Conservation (phyloP, 2,329 filamentous ascomycete species). For the Sclerotinia sclerotiorum region DNA sequence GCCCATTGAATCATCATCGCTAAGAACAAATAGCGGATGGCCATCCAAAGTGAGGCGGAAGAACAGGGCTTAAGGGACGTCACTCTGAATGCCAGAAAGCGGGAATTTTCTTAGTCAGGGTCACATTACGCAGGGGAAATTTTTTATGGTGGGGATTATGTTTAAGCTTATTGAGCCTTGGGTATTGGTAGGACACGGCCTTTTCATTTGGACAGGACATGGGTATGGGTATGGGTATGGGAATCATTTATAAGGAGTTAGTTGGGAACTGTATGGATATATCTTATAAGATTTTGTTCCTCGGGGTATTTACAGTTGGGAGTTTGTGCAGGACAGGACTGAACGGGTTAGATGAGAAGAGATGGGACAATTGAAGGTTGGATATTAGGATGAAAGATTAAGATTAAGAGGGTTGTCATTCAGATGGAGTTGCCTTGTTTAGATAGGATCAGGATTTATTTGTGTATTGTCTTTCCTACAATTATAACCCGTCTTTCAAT, state of each 20-base stretch:
- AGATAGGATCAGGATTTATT: too few relatives aligned
- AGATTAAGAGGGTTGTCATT: too few relatives aligned
- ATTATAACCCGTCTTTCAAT: too few relatives aligned
- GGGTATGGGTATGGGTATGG: background rate
- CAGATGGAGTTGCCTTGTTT: too few relatives aligned
- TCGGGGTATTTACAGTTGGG: background rate
- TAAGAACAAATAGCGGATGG: background rate
- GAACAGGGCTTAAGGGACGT: background rate
- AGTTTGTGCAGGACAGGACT: background rate
- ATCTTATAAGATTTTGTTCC: background rate
- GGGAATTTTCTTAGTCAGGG: background rate
- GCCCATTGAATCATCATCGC: background rate
- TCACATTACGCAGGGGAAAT: background rate
- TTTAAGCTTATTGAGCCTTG: background rate
- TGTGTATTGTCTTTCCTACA: too few relatives aligned
- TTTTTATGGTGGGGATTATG: background rate
- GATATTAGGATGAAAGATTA: background rate
- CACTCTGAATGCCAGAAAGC: constrained; percentile 1
- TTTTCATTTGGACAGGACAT: background rate
- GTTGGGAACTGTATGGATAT: background rate
- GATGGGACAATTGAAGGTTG: background rate
- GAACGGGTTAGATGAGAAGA: background rate
- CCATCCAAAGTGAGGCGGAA: background rate
- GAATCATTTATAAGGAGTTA: background rate
- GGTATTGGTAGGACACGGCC: too few relatives aligned